Evolutionary conservation across 2,329 filamentous ascomycete species (phyloP), one percentile per base, ranked within the genome.

Genomic region (Aspergillus floridensis): DNA sequence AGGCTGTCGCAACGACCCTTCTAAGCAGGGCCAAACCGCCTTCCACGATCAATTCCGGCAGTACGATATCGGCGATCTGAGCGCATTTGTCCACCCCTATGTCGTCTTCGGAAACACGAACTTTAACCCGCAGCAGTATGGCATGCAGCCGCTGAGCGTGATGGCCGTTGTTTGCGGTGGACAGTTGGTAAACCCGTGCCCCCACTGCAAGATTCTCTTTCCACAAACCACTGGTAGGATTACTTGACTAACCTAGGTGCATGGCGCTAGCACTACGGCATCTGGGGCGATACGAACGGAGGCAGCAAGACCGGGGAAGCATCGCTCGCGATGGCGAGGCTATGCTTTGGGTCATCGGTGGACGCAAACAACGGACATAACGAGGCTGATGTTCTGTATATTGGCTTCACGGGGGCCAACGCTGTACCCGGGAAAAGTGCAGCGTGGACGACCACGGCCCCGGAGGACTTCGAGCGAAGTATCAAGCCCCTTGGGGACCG

Each of bases 231-330:
- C 7, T 29, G 26, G 26, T 3, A 8, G 7, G 12, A 35, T 4
- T 1, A 6, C 32, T 35, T 16, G 32, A 35, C 14, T n/a, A 44
- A n/a, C 14, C 16, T 16, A 8, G 8, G 5, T 52, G 5, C 0
- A 14, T 38, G 19, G 12, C 26, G 14, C 1, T 53, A 82, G 80
- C 76, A 80, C 63, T 87, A 87, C 66, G 84, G 83, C 11, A 73
- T 87, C 53, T 88, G 84, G 84, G 85, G 84, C 21, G 84, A 88
- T 63, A 82, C 81, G 35, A 87, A 88, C 61, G 85, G 84, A 48
- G 82, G 79, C 51, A 80, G 82, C 53, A 78, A 79, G 2, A 79
- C 84, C 0, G 85, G 85, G 41, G 85, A 88, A 64, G 79, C 82
- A 0, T 82, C 82, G 26, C 80, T 88, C 63, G 81, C 83, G 1